phyloP scores from a whole-genome alignment of 2,329 filamentous ascomycete genomes.

The Phoma sp. region DNA sequence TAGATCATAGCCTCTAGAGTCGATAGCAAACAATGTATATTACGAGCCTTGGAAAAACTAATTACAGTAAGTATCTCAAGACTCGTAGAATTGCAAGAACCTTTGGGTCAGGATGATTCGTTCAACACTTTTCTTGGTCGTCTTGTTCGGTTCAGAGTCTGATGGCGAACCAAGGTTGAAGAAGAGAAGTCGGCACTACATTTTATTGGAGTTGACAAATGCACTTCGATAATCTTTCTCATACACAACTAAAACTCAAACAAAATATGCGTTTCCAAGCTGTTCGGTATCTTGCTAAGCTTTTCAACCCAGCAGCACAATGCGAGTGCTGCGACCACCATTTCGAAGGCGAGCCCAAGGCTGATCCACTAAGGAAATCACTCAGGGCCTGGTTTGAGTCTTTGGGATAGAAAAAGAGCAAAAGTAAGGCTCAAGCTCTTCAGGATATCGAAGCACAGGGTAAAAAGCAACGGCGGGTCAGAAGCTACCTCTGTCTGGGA shows the following conservation, averaged over 20 bases:
- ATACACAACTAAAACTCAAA: not conserved
- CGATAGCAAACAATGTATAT: too few relatives aligned
- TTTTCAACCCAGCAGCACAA: not conserved
- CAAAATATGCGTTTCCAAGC: not conserved
- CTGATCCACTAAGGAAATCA: not conserved
- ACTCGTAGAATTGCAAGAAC: too few relatives aligned
- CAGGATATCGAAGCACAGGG: not conserved
- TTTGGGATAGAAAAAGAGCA: not conserved
- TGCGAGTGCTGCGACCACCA: constrained; percentile 12
- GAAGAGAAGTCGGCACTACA: too few relatives aligned
- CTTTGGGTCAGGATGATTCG: not conserved
- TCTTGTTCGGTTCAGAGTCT: not conserved
- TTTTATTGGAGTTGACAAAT: not conserved
- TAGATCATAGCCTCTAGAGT: too few relatives aligned
- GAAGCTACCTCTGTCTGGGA: not conserved
- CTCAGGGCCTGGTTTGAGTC: not conserved
- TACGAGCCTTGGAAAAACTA: too few relatives aligned
- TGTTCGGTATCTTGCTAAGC: not conserved
- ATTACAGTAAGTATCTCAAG: too few relatives aligned
- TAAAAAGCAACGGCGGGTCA: not conserved
- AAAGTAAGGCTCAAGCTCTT: not conserved
- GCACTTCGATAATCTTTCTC: not conserved
- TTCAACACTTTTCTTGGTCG: not conserved
- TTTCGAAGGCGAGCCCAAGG: not conserved
- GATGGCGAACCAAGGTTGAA: not conserved